These are phyloP conservation scores for Vigna angularis DNA, from an alignment of 306 rosid species.

Conservation along the genomic window DNA sequence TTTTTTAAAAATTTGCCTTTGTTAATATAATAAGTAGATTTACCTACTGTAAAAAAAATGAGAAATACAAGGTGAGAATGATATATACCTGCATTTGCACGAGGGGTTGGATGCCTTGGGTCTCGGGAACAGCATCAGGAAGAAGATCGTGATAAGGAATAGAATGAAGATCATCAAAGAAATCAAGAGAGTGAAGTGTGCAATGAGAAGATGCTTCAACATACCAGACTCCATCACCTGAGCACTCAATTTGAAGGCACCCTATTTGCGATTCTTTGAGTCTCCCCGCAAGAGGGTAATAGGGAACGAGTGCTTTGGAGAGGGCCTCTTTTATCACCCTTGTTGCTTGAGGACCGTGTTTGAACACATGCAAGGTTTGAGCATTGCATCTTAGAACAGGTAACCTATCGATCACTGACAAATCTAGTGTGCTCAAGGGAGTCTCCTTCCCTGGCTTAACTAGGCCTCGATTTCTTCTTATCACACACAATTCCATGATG, in stretches of 20 bases:
- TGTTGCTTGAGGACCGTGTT: slow-evolving; percentile 56
- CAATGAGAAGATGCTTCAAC: slow-evolving; percentile 67
- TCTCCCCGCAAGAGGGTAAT: slow-evolving; percentile 82
- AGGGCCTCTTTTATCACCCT: slow-evolving; percentile 62
- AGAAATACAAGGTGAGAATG: background rate
- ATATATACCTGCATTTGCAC: slow-evolving; percentile 70
- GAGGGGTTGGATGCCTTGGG: slow-evolving; percentile 52
- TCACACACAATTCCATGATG: slow-evolving; percentile 56
- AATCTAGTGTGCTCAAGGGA: slow-evolving; percentile 53
- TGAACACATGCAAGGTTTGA: slow-evolving; percentile 77
- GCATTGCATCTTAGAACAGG: slow-evolving; percentile 68
- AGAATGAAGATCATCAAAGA: slow-evolving; percentile 56
- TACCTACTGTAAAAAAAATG: too few species aligned
- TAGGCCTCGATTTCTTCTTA: slow-evolving; percentile 48
- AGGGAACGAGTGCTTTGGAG: slow-evolving; percentile 73
- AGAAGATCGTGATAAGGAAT: slow-evolving; percentile 60
- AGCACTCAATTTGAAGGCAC: slow-evolving; percentile 60
- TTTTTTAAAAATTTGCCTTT: too few species aligned
- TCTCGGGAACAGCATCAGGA: slow-evolving; percentile 52
- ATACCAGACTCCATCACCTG: slow-evolving; percentile 65
- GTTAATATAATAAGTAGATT: too few species aligned
- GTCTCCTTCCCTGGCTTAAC: slow-evolving; percentile 62
- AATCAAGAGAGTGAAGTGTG: slow-evolving; percentile 56
- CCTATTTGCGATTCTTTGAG: slow-evolving; percentile 42
- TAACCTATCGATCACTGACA: slow-evolving; percentile 64